Conservation (phyloP, 352 stramenopile species). For the Phytophthora pluvialis region DNA sequence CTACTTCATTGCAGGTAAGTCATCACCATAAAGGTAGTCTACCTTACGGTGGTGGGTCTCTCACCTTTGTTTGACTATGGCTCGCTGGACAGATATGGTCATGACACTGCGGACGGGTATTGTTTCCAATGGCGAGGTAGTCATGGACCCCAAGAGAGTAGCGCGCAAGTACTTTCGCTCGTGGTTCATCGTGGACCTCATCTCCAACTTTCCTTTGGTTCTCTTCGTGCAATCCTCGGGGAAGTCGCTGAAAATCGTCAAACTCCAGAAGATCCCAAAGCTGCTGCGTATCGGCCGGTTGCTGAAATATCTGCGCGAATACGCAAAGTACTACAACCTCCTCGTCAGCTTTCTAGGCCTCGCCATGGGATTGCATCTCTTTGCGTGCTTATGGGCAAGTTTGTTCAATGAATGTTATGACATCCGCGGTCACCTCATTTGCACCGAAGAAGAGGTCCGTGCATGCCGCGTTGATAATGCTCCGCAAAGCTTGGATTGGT, state of each 20-base stretch:
- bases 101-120: slow-evolving; percentile 83
- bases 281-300: slow-evolving; percentile 74
- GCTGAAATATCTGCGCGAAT: slow-evolving; percentile 81
- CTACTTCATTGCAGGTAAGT: slow-evolving; percentile 72
- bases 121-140: slow-evolving; percentile 74
- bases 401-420: slow-evolving; percentile 72
- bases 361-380: slow-evolving; percentile 70
- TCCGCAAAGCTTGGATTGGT: background rate
- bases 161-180: slow-evolving; percentile 70
- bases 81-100: slow-evolving; percentile 62
- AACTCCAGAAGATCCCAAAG: slow-evolving; percentile 88
- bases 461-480: background rate
- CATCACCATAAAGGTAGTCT: background rate
- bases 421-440: slow-evolving; percentile 34
- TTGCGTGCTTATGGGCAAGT: slow-evolving; percentile 76
- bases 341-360: slow-evolving; percentile 72
- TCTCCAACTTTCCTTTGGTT: slow-evolving; percentile 85
- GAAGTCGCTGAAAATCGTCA: slow-evolving; percentile 85
- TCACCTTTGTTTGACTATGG: background rate
- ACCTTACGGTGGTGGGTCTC: background rate
- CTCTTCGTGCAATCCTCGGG: slow-evolving; percentile 64
- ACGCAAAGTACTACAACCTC: slow-evolving; percentile 88
- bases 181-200: slow-evolving; percentile 86
- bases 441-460: slow-evolving; percentile 48
- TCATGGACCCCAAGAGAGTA: slow-evolving; percentile 77